phyloP scores from a whole-genome alignment of 495 filamentous ascomycete genomes.

The Parathielavia hyrcaniae region DNA sequence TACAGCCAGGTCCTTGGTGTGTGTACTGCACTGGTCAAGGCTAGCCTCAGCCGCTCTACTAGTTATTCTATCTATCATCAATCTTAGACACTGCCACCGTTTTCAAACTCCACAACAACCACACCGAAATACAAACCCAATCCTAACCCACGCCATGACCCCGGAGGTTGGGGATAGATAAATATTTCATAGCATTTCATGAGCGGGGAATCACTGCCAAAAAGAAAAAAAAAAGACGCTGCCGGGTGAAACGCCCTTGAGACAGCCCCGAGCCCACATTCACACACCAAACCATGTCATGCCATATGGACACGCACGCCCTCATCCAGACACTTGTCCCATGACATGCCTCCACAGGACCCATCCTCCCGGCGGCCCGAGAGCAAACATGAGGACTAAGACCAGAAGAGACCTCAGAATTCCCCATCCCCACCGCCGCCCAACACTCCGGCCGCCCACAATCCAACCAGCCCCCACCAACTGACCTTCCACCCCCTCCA shows the following conservation, averaged over 20 bases:
- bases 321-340: conserved; percentile 4
- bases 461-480: conserved; percentile 88
- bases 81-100: background rate
- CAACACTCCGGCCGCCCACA: conserved; percentile 55
- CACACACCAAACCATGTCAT: background rate
- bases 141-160: background rate
- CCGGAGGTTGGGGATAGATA: conserved; percentile 7
- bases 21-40: background rate
- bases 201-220: conserved; percentile 30
- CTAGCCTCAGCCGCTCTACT: background rate
- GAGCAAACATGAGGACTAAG: background rate
- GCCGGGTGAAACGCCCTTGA: conserved; percentile 2
- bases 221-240: conserved; percentile 3
- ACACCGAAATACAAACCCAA: background rate
- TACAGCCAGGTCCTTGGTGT: too few species aligned
- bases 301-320: background rate
- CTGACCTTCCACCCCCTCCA: conserved; percentile 93
- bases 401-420: conserved; percentile 29
- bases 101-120: background rate
- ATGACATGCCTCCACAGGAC: background rate
- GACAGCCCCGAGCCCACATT: background rate
- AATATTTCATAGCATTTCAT: conserved; percentile 29
- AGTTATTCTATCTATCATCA: background rate
- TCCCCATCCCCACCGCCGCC: conserved; percentile 46
- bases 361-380: background rate